phyloP scores from a whole-genome alignment of 2,329 filamentous ascomycete genomes.

The Achaetomium macrosporum region DNA sequence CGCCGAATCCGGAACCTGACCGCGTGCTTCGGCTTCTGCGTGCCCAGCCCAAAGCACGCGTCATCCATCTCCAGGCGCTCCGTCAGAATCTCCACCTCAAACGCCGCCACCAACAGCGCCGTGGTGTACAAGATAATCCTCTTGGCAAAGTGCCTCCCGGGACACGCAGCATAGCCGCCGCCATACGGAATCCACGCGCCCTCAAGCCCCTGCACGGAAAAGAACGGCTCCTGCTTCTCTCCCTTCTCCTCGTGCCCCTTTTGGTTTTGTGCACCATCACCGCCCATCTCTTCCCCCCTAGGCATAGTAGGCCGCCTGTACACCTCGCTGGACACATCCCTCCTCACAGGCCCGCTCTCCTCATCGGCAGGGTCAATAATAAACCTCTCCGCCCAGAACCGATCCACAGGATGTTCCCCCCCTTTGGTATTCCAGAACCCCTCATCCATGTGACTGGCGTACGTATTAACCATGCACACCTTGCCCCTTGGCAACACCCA shows the following conservation, averaged over 20 bases:
- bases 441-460: not conserved
- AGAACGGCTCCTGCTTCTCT: not conserved
- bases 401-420: not conserved
- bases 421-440: constrained; percentile 1
- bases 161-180: constrained; percentile 1
- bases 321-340: not conserved
- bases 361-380: not conserved
- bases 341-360: constrained; percentile 3
- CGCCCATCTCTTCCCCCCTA: no score
- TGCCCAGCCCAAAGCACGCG: not conserved
- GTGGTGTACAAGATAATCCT: not conserved
- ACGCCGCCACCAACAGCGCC: not conserved
- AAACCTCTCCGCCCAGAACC: constrained; percentile 10
- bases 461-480: constrained; percentile 1
- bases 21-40: not conserved
- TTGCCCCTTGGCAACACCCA: not conserved
- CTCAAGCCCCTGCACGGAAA: not conserved
- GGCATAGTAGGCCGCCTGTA: no score
- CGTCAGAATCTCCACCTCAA: not conserved
- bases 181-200: constrained; percentile 6
- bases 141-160: not conserved
- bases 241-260: no score
- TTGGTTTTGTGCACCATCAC: no score
- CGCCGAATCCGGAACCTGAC: not conserved
- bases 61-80: not conserved